Conservation (phyloP, 441 rosid species). For the Capsella rubella region DNA sequence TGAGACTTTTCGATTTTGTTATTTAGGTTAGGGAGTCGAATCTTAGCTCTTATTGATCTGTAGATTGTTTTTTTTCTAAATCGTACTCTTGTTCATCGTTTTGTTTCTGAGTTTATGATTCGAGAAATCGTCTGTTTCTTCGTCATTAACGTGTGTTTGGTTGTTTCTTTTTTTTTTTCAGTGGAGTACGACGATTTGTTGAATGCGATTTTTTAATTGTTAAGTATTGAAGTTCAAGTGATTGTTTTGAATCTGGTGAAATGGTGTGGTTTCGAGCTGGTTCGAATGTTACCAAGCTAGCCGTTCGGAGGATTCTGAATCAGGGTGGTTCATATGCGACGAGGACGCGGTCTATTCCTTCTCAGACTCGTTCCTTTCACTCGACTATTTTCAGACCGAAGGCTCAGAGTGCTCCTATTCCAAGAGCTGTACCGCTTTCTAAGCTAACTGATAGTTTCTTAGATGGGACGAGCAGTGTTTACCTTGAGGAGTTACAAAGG, state of each 20-base stretch:
- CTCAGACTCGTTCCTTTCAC: conserved; percentile 63
- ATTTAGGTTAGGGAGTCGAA: not conserved
- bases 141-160: not conserved
- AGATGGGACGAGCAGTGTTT: conserved; percentile 95
- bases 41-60: not conserved
- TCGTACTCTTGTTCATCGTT: not conserved
- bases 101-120: not conserved
- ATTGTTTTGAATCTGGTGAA: conserved; percentile 41
- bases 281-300: conserved; percentile 67
- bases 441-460: conserved; percentile 90
- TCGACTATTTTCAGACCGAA: conserved; percentile 63
- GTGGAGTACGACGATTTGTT: conserved; percentile 12
- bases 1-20: not conserved
- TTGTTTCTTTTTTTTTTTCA: conserved; percentile 23
- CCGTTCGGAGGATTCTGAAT: conserved; percentile 71
- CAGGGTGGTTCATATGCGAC: conserved; percentile 64
- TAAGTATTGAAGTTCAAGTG: conserved; percentile 10
- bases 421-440: conserved; percentile 87
- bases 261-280: conserved; percentile 91
- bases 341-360: conserved; percentile 58
- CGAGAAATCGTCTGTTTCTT: not conserved
- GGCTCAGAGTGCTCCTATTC: conserved; percentile 77
- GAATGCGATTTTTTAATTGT: conserved; percentile 20
- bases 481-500: conserved; percentile 94
- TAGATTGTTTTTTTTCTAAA: not conserved